A percentile compares a stretch with the other conserved stretches of the same genome.
Conservation (phyloP, 2,329 filamentous ascomycete species). For the Fusarium sp. region DNA sequence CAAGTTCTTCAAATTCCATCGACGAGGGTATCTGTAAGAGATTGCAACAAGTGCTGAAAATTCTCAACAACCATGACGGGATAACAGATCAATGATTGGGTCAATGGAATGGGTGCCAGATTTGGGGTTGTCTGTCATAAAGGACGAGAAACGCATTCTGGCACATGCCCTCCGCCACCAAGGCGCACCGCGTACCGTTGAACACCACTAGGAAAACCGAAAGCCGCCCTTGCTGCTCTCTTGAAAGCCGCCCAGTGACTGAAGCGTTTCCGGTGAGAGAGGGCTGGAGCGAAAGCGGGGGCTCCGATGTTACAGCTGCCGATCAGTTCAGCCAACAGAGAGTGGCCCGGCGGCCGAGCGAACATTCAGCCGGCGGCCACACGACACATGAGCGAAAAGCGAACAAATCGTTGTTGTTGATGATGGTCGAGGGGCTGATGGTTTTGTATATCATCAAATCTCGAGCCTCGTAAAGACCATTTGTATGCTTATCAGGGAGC, state of each 20-base stretch:
- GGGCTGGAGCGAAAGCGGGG: conserved; percentile 25
- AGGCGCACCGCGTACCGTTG: conserved; percentile 5
- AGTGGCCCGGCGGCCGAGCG: conserved; percentile 11
- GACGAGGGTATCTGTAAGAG: neutral
- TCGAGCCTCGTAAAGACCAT: neutral
- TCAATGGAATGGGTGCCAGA: conserved; percentile 6
- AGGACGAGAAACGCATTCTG: conserved; percentile 10
- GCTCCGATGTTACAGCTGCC: conserved; percentile 33
- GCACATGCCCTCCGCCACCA: conserved; percentile 30
- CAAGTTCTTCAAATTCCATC: neutral
- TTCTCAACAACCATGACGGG: conserved; percentile 14
- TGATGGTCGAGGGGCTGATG: neutral
- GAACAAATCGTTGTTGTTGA: neutral
- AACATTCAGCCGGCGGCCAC: conserved; percentile 10
- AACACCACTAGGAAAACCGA: conserved; percentile 18
- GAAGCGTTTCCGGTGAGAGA: conserved; percentile 27
- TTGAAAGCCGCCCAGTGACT: conserved; percentile 16
- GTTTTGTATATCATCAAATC: neutral
- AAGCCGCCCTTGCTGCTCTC: conserved; percentile 15
- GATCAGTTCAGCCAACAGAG: conserved; percentile 20
- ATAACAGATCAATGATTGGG: conserved; percentile 14
- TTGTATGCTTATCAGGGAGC: conserved; percentile 23
- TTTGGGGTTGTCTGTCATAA: conserved; percentile 1
- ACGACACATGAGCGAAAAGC: neutral
- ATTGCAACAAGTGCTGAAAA: conserved; percentile 27